phyloP scores from a whole-genome alignment of 352 stramenopile species.

The Discostella stelligera region DNA sequence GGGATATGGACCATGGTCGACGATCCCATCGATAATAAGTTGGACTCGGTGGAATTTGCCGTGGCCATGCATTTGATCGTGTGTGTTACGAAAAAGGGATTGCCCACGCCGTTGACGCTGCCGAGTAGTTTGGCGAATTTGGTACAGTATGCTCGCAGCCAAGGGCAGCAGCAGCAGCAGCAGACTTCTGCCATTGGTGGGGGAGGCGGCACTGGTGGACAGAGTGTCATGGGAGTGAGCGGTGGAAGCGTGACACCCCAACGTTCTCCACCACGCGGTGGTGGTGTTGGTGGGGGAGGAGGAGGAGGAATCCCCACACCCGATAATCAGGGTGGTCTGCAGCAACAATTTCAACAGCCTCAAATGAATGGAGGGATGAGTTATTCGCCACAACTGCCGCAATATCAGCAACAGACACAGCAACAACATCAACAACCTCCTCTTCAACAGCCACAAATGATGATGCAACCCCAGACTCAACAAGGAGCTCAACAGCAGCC shows the following conservation, averaged over 20 bases:
- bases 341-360: slow-evolving; percentile 10
- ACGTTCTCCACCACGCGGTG: neutral
- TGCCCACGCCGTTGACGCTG: slow-evolving; percentile 51
- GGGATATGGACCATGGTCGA: slow-evolving; percentile 92
- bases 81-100: slow-evolving; percentile 85
- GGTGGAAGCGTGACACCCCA: neutral
- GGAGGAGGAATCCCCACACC: neutral
- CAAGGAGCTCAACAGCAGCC: neutral
- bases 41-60: slow-evolving; percentile 91
- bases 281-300: neutral
- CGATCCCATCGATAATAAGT: slow-evolving; percentile 88
- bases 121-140: slow-evolving; percentile 36
- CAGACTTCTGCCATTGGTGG: neutral
- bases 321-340: neutral
- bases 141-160: slow-evolving; percentile 12
- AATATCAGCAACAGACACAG: too few species aligned
- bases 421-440: neutral
- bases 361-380: slow-evolving; percentile 8
- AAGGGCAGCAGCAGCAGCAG: neutral
- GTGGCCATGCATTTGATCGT: slow-evolving; percentile 96
- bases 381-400: neutral
- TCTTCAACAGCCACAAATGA: neutral
- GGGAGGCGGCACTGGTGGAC: neutral
- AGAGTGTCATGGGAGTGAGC: neutral
- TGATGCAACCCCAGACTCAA: too few species aligned